phyloP scores from a whole-genome alignment of 139 green algal species.

The Parachlorella kessleri region DNA sequence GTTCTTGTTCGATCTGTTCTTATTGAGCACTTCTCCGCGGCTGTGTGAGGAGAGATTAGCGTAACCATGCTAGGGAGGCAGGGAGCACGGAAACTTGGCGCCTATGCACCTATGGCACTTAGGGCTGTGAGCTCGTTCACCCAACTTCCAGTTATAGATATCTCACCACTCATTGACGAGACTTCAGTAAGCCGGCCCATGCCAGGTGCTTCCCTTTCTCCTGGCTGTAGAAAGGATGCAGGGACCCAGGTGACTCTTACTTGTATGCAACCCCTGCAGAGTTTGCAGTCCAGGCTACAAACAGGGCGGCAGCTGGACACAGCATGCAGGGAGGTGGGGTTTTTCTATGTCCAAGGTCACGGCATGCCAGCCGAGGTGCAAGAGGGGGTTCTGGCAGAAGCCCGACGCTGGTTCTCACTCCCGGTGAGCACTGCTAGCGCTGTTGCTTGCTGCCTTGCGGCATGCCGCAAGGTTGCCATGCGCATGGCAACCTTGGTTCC shows the following conservation, averaged over 20 bases:
- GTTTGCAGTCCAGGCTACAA: neutral
- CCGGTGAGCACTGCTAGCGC: conserved; percentile 53
- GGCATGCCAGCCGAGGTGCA: conserved; percentile 34
- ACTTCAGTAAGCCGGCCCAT: neutral
- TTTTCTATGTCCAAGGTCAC: conserved; percentile 57
- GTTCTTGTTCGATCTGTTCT: no score
- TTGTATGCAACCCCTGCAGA: conserved; percentile 6
- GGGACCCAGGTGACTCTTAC: no score
- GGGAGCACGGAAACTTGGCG: no score
- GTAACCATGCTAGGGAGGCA: no score
- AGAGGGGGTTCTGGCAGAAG: conserved; percentile 36
- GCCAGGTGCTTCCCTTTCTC: no score
- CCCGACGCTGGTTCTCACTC: conserved; percentile 48
- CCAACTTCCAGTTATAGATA: neutral
- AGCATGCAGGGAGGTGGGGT: conserved; percentile 55
- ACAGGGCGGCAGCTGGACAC: conserved; percentile 30
- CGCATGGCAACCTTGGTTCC: neutral
- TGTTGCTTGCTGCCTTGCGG: no score
- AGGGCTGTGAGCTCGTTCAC: neutral
- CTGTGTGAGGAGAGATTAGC: no score
- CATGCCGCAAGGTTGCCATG: neutral
- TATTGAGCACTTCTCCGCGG: no score
- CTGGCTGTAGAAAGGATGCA: no score
- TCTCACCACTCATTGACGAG: neutral
- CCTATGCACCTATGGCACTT: no score